Conservation (phyloP, 306 rosid species). For the Cicer bijugum region DNA sequence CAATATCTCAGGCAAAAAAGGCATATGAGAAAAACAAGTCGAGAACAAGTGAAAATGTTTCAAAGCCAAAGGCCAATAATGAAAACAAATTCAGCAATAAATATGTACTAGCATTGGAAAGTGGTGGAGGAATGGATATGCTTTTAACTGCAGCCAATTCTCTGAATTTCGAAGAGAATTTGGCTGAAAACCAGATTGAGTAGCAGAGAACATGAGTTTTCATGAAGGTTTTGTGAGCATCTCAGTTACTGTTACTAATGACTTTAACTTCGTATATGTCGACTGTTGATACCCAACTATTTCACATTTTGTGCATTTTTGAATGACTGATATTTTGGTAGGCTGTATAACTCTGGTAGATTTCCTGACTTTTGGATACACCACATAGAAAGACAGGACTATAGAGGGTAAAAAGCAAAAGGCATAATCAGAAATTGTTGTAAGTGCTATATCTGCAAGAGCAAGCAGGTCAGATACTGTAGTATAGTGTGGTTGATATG, state of each 20-base stretch:
- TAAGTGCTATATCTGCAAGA: slow-evolving; percentile 35
- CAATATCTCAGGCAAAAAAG: slow-evolving; percentile 61
- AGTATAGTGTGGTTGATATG: slow-evolving; percentile 39
- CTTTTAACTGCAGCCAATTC: slow-evolving; percentile 81
- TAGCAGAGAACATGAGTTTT: slow-evolving; percentile 40
- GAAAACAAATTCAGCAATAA: slow-evolving; percentile 54
- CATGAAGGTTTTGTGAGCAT: slow-evolving; percentile 27
- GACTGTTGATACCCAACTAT: slow-evolving; percentile 46
- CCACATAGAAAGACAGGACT: slow-evolving; percentile 49
- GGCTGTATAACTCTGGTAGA: slow-evolving; percentile 57
- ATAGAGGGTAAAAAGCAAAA: slow-evolving; percentile 43
- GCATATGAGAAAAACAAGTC: slow-evolving; percentile 54
- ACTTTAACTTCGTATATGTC: slow-evolving; percentile 34
- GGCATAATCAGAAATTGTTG: slow-evolving; percentile 41
- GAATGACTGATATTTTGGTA: slow-evolving; percentile 53
- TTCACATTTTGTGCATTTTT: slow-evolving; percentile 42
- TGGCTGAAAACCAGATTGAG: slow-evolving; percentile 48
- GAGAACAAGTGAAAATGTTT: slow-evolving; percentile 48
- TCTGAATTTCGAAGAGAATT: slow-evolving; percentile 62
- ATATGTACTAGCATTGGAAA: slow-evolving; percentile 54
- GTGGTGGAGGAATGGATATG: slow-evolving; percentile 84
- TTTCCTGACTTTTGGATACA: slow-evolving; percentile 58
- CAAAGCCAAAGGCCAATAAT: slow-evolving; percentile 38
- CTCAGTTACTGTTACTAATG: neutral
- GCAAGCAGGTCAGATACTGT: slow-evolving; percentile 36